phyloP scores from a whole-genome alignment of 805 yeast species.

The Lipomyces yamanashiensis region DNA sequence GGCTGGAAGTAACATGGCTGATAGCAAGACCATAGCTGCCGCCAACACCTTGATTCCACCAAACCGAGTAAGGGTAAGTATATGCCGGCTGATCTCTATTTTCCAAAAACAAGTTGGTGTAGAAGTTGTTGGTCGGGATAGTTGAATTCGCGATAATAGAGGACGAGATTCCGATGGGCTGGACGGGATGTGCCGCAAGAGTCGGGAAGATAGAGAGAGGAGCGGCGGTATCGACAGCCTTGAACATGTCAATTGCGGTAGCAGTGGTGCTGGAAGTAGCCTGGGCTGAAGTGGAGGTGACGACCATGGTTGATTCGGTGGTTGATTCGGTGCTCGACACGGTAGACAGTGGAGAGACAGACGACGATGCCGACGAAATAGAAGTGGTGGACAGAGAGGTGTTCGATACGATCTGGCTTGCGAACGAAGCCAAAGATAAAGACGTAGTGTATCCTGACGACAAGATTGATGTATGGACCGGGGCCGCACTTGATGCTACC shows the following conservation, averaged over 20 bases:
- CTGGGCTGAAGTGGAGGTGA: not conserved
- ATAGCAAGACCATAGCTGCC: conserved; percentile 61
- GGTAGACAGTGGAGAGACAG: not conserved
- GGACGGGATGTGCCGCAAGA: conserved; percentile 25
- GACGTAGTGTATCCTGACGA: not conserved
- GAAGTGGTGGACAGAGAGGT: not conserved
- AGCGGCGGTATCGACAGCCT: conserved; percentile 27
- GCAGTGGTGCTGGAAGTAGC: conserved; percentile 5
- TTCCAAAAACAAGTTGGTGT: conserved; percentile 64
- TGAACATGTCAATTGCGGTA: conserved; percentile 21
- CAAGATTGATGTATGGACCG: not conserved
- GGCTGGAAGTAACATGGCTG: conserved; percentile 56
- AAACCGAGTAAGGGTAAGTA: conserved; percentile 70
- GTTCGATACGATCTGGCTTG: not conserved
- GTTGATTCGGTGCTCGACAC: not conserved
- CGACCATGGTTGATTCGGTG: not conserved
- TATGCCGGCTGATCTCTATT: conserved; percentile 60
- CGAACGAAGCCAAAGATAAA: not conserved
- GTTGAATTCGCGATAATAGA: conserved; percentile 48
- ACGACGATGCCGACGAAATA: not conserved
- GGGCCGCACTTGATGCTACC: not conserved
- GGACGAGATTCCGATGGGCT: conserved; percentile 21
- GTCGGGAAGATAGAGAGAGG: conserved; percentile 23
- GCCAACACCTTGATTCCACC: conserved; percentile 54
- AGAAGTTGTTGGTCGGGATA: conserved; percentile 77